Evolutionary conservation across 2,329 filamentous ascomycete genomes (phyloP).

Genomic region (Pseudogymnoascus sp.): DNA sequence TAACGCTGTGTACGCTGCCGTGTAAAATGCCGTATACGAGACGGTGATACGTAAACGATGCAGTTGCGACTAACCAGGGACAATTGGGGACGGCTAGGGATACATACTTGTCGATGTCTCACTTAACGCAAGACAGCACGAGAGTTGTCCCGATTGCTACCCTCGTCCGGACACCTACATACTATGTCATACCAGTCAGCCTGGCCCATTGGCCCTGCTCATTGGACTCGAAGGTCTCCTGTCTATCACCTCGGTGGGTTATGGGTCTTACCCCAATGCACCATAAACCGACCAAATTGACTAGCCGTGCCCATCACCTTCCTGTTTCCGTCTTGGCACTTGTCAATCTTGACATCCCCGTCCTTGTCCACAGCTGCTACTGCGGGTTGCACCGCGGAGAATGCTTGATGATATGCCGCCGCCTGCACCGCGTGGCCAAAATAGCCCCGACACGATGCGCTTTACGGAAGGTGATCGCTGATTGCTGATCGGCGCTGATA

Average conservation of each 20-base stretch:
- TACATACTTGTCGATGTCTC: background rate
- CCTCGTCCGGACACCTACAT: background rate
- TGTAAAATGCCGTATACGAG: background rate
- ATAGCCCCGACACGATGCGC: background rate
- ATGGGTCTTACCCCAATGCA: background rate
- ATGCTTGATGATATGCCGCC: background rate
- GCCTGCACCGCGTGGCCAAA: background rate
- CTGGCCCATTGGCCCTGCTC: background rate
- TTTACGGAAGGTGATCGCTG: conserved; percentile 2
- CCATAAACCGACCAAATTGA: background rate
- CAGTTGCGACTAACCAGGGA: background rate
- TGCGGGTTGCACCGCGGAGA: background rate
- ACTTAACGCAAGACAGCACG: background rate
- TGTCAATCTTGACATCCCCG: background rate
- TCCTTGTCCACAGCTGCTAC: background rate
- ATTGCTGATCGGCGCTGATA: background rate
- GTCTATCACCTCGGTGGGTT: background rate
- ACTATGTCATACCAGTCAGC: background rate
- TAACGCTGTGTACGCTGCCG: background rate
- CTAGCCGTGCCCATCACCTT: background rate
- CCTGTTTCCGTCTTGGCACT: conserved; percentile 1
- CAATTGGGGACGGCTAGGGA: background rate
- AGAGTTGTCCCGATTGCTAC: background rate
- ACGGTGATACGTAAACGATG: background rate
- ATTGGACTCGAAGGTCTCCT: background rate